These are phyloP conservation scores for Solanum rostratum DNA, from an alignment of 257 asterid genomes.

Conservation along the genomic window DNA sequence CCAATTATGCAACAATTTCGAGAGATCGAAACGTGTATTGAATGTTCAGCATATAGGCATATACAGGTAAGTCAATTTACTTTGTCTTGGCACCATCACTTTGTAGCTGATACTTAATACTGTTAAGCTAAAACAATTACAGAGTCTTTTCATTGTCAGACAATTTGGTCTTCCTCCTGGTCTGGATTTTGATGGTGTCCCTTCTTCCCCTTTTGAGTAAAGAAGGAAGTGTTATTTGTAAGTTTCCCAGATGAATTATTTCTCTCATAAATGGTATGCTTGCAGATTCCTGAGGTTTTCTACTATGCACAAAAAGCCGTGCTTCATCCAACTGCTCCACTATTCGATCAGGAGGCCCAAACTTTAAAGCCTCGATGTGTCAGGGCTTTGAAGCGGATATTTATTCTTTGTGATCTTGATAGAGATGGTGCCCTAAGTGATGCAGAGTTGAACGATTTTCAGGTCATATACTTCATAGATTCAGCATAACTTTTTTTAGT, in stretches of 20 bases:
- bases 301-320: conserved; percentile 92
- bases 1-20: conserved; percentile 98
- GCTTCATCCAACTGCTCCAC: conserved; percentile 96
- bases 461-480: conserved; percentile 31
- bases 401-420: conserved; percentile 85
- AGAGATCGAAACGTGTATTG: conserved; percentile 97
- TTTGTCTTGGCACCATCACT: background rate
- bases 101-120: background rate
- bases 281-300: conserved; percentile 86
- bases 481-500: background rate
- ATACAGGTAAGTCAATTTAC: conserved; percentile 48
- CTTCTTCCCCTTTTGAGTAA: background rate
- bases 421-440: conserved; percentile 98
- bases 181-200: background rate
- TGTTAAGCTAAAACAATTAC: background rate
- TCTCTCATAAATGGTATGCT: background rate
- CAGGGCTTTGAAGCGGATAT: conserved; percentile 88
- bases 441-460: conserved; percentile 88
- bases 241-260: background rate
- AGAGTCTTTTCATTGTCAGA: background rate
- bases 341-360: conserved; percentile 93
- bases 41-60: conserved; percentile 71
- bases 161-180: background rate
- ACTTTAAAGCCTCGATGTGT: conserved; percentile 82
- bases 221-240: background rate